Conservation (phyloP, 179 eudicot genomes). For the Heliamphora ciliata region DNA sequence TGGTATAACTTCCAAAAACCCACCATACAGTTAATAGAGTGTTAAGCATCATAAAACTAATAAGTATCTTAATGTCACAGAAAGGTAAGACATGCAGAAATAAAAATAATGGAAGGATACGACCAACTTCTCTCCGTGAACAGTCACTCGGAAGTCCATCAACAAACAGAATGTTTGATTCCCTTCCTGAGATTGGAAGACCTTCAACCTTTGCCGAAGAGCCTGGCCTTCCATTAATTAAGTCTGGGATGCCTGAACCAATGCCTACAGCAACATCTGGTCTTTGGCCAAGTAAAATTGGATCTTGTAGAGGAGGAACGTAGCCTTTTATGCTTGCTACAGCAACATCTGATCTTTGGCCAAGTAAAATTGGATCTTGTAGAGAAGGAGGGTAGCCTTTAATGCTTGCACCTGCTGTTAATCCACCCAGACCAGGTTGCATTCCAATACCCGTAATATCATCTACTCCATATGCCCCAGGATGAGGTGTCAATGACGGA, state of each 20-base stretch:
- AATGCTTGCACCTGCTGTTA: slow-evolving; percentile 32
- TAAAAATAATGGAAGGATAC: slow-evolving; percentile 53
- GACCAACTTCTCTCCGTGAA: slow-evolving; percentile 94
- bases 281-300: slow-evolving; percentile 31
- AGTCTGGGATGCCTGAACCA: slow-evolving; percentile 46
- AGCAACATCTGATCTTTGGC: slow-evolving; percentile 41
- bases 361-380: slow-evolving; percentile 39
- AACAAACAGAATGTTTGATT: slow-evolving; percentile 77
- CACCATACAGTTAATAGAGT: neutral
- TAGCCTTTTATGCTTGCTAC: neutral
- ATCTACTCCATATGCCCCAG: slow-evolving; percentile 52
- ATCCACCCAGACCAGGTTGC: slow-evolving; percentile 41
- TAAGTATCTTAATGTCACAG: neutral
- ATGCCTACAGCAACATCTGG: slow-evolving; percentile 38
- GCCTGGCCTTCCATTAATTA: slow-evolving; percentile 45
- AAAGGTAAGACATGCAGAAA: neutral
- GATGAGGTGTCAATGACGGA: slow-evolving; percentile 29
- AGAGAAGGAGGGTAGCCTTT: slow-evolving; percentile 39
- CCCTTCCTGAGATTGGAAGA: slow-evolving; percentile 34
- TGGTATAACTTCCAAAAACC: neutral
- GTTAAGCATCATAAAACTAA: neutral
- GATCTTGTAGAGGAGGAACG: slow-evolving; percentile 32
- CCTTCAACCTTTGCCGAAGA: slow-evolving; percentile 48
- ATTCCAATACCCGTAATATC: slow-evolving; percentile 31
- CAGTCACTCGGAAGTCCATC: slow-evolving; percentile 88